These are phyloP conservation scores for Naganishia onofrii DNA, from an alignment of 768 basidiomycete species.

Conservation along the genomic window DNA sequence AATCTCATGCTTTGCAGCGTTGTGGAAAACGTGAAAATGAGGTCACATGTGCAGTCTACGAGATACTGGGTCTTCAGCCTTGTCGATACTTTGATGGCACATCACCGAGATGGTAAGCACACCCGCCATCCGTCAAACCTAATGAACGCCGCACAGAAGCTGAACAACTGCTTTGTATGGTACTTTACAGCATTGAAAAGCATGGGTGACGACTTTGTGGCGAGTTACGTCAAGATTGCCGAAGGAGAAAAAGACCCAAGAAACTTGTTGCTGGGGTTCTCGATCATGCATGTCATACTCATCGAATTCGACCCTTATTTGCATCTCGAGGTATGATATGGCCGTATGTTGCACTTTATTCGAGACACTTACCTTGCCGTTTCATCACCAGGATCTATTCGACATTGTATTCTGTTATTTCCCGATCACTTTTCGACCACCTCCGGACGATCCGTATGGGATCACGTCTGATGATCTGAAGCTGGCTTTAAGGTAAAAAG, in stretches of 20 bases:
- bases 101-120: slow-evolving; percentile 58
- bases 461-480: slow-evolving; percentile 86
- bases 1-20: slow-evolving; percentile 57
- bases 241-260: slow-evolving; percentile 97
- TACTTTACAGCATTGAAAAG: slow-evolving; percentile 60
- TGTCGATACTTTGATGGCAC: slow-evolving; percentile 71
- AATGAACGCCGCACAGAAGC: slow-evolving; percentile 53
- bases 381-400: slow-evolving; percentile 69
- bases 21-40: slow-evolving; percentile 76
- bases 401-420: slow-evolving; percentile 98
- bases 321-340: slow-evolving; percentile 67
- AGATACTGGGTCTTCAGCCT: slow-evolving; percentile 78
- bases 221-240: slow-evolving; percentile 72
- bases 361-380: neutral
- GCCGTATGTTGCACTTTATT: neutral
- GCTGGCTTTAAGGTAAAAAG: slow-evolving; percentile 56
- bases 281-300: slow-evolving; percentile 77
- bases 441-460: slow-evolving; percentile 87
- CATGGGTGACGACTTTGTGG: slow-evolving; percentile 70
- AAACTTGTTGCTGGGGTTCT: slow-evolving; percentile 84
- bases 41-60: slow-evolving; percentile 72
- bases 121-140: too few species aligned
- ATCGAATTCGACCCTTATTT: slow-evolving; percentile 79
- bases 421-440: slow-evolving; percentile 92
- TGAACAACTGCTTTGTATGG: slow-evolving; percentile 30